Evolutionary conservation across 768 basidiomycete genomes (phyloP).

Genomic region (Hemileccinum impolitum): DNA sequence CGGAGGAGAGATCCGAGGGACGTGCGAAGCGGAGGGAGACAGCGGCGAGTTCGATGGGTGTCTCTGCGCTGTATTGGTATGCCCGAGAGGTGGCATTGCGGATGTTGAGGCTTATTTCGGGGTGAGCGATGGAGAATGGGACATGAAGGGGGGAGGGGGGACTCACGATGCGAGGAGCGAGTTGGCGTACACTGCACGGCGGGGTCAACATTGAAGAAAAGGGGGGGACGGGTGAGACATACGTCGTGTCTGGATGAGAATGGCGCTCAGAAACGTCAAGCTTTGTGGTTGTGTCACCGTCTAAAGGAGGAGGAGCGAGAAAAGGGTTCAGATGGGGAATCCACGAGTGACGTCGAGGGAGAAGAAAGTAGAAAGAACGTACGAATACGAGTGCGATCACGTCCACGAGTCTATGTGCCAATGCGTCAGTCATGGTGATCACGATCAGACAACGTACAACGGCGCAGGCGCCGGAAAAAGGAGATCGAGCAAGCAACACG

Average conservation of each 20-base stretch:
- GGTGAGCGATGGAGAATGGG: neutral
- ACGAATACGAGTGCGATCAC: slow-evolving; percentile 25
- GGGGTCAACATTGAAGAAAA: neutral
- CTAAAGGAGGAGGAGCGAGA: neutral
- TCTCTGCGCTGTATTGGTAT: slow-evolving; percentile 1
- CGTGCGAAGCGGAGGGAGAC: slow-evolving; percentile 25
- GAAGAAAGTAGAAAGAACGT: neutral
- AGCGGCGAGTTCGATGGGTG: slow-evolving; percentile 11
- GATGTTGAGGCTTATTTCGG: slow-evolving; percentile 21
- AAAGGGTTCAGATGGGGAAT: neutral
- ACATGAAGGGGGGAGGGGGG: neutral
- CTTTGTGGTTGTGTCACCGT: slow-evolving; percentile 17
- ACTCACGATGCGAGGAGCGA: slow-evolving; percentile 29
- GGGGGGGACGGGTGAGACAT: slow-evolving; percentile 2
- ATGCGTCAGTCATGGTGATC: neutral
- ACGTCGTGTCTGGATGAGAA: slow-evolving; percentile 28
- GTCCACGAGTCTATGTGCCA: slow-evolving; percentile 19
- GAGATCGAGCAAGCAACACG: neutral
- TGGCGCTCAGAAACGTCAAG: slow-evolving; percentile 17
- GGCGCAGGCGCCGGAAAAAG: neutral
- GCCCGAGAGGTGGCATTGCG: slow-evolving; percentile 19
- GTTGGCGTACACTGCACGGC: slow-evolving; percentile 26
- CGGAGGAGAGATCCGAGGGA: slow-evolving; percentile 10
- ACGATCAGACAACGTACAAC: no score
- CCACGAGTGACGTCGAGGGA: no score